Conservation (phyloP, 2,329 filamentous ascomycete genomes). For the Zymoseptoria passerinii region DNA sequence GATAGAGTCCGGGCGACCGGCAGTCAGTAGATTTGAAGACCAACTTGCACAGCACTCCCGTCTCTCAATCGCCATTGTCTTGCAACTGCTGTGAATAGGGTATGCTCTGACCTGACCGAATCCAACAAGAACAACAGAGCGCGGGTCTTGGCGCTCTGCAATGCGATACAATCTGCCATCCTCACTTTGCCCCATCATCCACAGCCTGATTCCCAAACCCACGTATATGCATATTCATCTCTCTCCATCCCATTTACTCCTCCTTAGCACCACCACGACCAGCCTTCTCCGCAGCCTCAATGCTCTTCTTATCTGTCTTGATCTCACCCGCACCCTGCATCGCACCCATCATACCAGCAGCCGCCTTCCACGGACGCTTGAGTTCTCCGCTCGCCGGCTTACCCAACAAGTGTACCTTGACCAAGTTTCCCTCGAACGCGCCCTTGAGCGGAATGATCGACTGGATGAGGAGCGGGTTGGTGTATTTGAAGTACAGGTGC, state of each 20-base stretch:
- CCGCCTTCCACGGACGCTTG: constrained; percentile 89
- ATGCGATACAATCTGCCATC: neutral
- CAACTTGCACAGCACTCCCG: neutral
- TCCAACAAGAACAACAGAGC: neutral
- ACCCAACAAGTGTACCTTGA: constrained; percentile 91
- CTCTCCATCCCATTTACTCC: constrained; percentile 33
- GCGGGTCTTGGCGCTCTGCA: neutral
- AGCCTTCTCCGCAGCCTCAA: constrained; percentile 44
- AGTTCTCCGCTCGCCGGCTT: constrained; percentile 81
- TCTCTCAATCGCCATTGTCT: neutral
- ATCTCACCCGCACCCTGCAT: constrained; percentile 55
- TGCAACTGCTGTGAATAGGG: neutral
- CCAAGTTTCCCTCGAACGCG: constrained; percentile 86
- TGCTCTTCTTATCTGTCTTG: constrained; percentile 69
- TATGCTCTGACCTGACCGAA: neutral
- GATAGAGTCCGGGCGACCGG: neutral
- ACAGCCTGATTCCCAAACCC: neutral
- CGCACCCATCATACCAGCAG: constrained; percentile 72
- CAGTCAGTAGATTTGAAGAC: neutral
- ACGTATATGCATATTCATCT: neutral
- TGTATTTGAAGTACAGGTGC: constrained; percentile 99
- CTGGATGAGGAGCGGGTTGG: constrained; percentile 97
- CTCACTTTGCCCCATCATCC: too few species aligned
- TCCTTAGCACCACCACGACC: constrained; percentile 46
- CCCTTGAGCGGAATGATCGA: constrained; percentile 96